Base-by-base conservation (phyloP, 139 green algal species). In the Haematococcus lacustris region DNA sequence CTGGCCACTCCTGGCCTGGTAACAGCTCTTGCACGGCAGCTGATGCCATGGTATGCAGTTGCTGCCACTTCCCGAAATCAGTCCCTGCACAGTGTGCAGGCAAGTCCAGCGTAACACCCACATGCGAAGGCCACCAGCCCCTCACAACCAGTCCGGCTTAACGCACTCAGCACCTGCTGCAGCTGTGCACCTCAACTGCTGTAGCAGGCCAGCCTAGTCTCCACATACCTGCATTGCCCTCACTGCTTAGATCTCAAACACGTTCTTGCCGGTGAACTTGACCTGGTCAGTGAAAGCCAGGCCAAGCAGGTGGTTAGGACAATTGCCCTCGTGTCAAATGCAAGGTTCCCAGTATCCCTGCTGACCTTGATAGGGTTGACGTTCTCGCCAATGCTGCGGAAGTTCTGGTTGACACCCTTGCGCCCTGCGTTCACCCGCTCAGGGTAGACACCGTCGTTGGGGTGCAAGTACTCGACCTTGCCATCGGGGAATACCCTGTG, bases 381-480 rank as follows among this genome's bases (percentile, higher is more conserved):
- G 90, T 99, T 99, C 79, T 97, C 77, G 69, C 95, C 95, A 60
- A 99, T 99, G 78, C 88, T 81, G 69, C 95, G 84, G 75, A 94
- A 85, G 87, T 97, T 97, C 77, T 89, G 77, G 89, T 97, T 97
- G 51, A 83, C 89, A 35, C 82, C 85, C 2, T 82, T 76, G 74
- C 95, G 90, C 78, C 94, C 94, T 39, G 86, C 84, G 86, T 98
- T 98, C 37, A 99, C 95, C 93, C 98, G 98, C 91, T 99, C 95
- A 41, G 95, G 95, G 92, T 98, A 98, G 39, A 97, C 92, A 60
- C 95, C 95, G 76, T 99, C 93, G 86, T 95, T 96, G 69, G 95
- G 95, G 88, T 99, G 95, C 68, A 99, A 79, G 91, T 99, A 98
- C 89, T 98, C 82, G 33, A 98, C 94, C 89, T 98, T 92, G 75